Evolutionary conservation across 1,284 basidiomycete genomes (phyloP), one percentile per base, ranked within the genome.

Genomic region (Hypsizygus ulmarius): DNA sequence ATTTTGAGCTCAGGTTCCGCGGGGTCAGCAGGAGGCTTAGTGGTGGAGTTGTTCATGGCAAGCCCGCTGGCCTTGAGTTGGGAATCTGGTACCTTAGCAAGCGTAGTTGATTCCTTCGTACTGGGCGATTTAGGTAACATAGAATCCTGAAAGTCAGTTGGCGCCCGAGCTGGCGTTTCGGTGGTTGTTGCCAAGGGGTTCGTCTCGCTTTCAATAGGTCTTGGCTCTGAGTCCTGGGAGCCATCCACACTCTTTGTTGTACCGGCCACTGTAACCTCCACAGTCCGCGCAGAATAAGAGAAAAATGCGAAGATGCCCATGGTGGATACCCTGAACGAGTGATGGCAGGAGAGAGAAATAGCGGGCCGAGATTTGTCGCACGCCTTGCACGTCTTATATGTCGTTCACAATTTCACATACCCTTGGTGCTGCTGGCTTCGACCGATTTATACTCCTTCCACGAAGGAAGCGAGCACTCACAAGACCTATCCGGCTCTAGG

Each of bases 291-390:
- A 5, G 50, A 46, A 38, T 50, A 45, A 18, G 47, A 50, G 32
- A 55, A 50, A 11, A 51, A 50, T 21, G 45, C 15, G 15, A 53
- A 44, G 34, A 51, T 25, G 16, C 43, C 46, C 51, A 53, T 53
- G 10, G 39, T 6, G 29, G 39, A 41, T 15, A 30, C 6, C 6
- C 15, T 0, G 34, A 25, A 36, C 25, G 39, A 27, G 14, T 29
- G 36, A 36, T 40, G 42, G 15, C 3, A 42, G 25, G 37, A 11
- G 14, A 47, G 12, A 18, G 33, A 16, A 28, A 29, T 35, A 45
- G 15, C 19, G 15, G 16, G 27, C 18, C 25, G 18, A 21, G 11
- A 7, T 32, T n/a, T 27, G 9, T 37, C 27, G 5, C 27, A 39
- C 27, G 9, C 27, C 18, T 21, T 18, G 18, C 15, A 19, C 16